These are phyloP conservation scores for Xylariomycetidae sp. DNA, from an alignment of 2,329 filamentous ascomycete species.

Conservation along the genomic window DNA sequence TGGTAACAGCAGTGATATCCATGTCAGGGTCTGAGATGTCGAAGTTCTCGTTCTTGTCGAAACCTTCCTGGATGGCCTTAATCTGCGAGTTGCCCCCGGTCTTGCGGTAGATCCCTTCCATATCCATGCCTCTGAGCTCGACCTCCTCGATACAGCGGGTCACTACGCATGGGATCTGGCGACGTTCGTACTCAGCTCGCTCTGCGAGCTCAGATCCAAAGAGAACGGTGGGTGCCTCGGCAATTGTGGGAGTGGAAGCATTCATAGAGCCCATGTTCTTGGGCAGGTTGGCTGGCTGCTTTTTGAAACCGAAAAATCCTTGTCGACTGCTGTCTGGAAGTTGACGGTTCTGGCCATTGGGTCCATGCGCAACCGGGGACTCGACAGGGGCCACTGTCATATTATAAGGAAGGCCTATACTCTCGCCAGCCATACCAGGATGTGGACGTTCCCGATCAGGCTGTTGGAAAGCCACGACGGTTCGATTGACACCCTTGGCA, in stretches of 20 bases:
- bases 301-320: constrained; percentile 62
- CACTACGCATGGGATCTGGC: constrained; percentile 84
- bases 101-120: constrained; percentile 97
- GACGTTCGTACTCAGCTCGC: constrained; percentile 81
- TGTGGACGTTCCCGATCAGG: constrained; percentile 50
- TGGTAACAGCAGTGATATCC: constrained; percentile 95
- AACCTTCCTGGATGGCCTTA: constrained; percentile 84
- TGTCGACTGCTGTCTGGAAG: constrained; percentile 39
- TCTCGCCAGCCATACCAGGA: constrained; percentile 54
- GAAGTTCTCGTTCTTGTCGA: constrained; percentile 79
- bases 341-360: constrained; percentile 28
- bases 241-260: constrained; percentile 31
- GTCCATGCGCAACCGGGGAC: constrained; percentile 31
- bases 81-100: constrained; percentile 90
- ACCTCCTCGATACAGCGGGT: constrained; percentile 95
- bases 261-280: constrained; percentile 46
- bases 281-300: constrained; percentile 44
- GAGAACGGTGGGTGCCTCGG: constrained; percentile 56
- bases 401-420: constrained; percentile 66
- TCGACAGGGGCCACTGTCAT: constrained; percentile 57
- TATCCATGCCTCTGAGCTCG: constrained; percentile 91
- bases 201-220: constrained; percentile 88
- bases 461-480: constrained; percentile 69
- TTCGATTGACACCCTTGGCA: constrained; percentile 88
- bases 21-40: constrained; percentile 92